Base-by-base conservation (phyloP, 345 rosid species). In the Moricandia arvensis region DNA sequence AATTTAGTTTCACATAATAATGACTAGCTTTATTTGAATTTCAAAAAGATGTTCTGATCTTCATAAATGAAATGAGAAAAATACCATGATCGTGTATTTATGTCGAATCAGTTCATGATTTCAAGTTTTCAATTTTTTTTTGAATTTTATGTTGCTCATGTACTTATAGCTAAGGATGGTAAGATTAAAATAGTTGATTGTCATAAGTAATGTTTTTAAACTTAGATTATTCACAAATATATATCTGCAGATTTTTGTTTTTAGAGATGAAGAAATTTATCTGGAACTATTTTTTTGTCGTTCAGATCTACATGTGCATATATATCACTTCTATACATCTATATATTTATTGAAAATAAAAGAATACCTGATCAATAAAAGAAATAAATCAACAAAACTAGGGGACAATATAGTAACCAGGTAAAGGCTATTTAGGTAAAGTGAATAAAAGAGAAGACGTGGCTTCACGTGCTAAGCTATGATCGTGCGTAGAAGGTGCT, bases 401-500 rank as follows among this genome's bases (percentile, higher is more conserved):
- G 10, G 26, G 47, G 79, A 47, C 7, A 63, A 13, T 37, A 45
- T 1, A 34, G 63, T 47, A 17, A 71, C 1, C 8, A 12, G 0
- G 8, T 21, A 31, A 45, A 65, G 38, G 80, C 1, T 65, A 47
- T n/a, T 58, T 58, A 2, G 73, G 62, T 15, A 47, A 26, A 71
- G 10, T 18, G 54, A 43, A 43, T 27, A 62, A 43, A 64, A 31
- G 3, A 71, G 15, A 59, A 66, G 77, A 78, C 81, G 77, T 72
- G 77, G 77, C 73, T 6, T 59, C 81, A 72, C 69, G 77, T 78
- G 81, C 69, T 49, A 15, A 17, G 38, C 24, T 71, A 17, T 72
- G 81, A 78, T 78, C 73, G 81, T 72, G 76, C 76, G 33, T 5
- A 18, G 68, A 49, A 78, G 69, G 68, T 59, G 41, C 16, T 58